A percentile compares a stretch with the other conserved stretches of the same genome.
Conservation (phyloP, 331 rosid genomes). For the Quercus phellos region DNA sequence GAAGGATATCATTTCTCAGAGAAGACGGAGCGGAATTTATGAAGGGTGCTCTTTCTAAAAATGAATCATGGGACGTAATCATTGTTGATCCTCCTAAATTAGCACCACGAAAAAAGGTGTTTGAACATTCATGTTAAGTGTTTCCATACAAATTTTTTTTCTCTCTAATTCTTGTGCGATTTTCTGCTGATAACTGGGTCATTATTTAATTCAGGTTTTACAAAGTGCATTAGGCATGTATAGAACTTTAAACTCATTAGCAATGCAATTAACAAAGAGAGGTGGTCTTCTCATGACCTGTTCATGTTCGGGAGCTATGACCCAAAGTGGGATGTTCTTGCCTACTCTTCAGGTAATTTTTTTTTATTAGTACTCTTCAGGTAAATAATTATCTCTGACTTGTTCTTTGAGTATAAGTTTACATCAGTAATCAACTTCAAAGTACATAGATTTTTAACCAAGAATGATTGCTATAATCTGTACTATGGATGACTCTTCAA, state of each 20-base stretch:
- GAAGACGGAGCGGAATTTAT: slow-evolving; percentile 74
- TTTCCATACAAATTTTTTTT: neutral
- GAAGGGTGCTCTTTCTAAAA: slow-evolving; percentile 70
- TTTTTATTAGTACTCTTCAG: slow-evolving; percentile 41
- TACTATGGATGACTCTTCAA: neutral
- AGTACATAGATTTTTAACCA: neutral
- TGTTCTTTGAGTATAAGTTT: too few species aligned
- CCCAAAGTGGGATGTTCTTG: slow-evolving; percentile 72
- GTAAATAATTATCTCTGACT: slow-evolving; percentile 10
- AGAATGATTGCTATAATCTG: neutral
- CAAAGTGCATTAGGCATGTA: slow-evolving; percentile 85
- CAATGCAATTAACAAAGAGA: slow-evolving; percentile 74
- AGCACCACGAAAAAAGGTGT: slow-evolving; percentile 81
- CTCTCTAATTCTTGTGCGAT: neutral
- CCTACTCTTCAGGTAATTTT: slow-evolving; percentile 58
- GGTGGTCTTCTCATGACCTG: slow-evolving; percentile 90
- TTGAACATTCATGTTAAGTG: neutral
- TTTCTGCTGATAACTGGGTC: slow-evolving; percentile 5
- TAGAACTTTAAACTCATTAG: slow-evolving; percentile 68
- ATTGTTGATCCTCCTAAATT: slow-evolving; percentile 89
- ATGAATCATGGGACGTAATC: slow-evolving; percentile 81
- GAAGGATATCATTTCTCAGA: slow-evolving; percentile 58
- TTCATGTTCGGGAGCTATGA: slow-evolving; percentile 90
- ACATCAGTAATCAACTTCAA: neutral
- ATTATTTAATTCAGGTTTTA: slow-evolving; percentile 46